Conservation (phyloP, 768 basidiomycete species). For the Leccinum variicolor region DNA sequence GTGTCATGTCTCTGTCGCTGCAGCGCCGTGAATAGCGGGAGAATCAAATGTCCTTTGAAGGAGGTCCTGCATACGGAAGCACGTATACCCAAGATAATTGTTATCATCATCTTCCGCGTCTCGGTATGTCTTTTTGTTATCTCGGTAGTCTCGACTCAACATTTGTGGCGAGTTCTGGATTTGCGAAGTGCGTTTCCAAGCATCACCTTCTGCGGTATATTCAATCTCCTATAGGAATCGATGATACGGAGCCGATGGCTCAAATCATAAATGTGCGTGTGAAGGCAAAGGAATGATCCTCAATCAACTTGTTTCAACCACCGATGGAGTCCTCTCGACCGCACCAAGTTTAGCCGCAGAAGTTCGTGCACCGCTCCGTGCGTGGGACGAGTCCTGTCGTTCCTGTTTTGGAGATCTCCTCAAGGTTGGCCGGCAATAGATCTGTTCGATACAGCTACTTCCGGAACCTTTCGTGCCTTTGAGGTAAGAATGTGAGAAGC, state of each 20-base stretch:
- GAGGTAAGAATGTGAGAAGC: background rate
- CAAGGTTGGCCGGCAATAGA: background rate
- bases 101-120: background rate
- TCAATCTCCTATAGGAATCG: background rate
- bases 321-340: background rate
- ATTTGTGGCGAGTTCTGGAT: background rate
- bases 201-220: background rate
- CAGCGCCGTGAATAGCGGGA: slow-evolving; percentile 11
- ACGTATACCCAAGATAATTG: background rate
- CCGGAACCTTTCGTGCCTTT: background rate
- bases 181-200: background rate
- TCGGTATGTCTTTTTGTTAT: slow-evolving; percentile 1
- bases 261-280: background rate
- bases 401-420: slow-evolving; percentile 3
- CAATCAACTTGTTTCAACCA: slow-evolving; percentile 2
- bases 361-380: slow-evolving; percentile 1
- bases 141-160: background rate
- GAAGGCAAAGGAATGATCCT: background rate
- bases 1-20: slow-evolving; percentile 9
- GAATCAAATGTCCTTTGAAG: background rate
- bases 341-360: background rate
- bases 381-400: slow-evolving; percentile 9
- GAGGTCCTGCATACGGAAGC: background rate
- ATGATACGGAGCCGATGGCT: slow-evolving; percentile 1
- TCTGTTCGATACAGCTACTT: slow-evolving; percentile 6